phyloP scores from a whole-genome alignment of 192 early-diverging fungal genomes.

The Linnemannia hyalina region DNA sequence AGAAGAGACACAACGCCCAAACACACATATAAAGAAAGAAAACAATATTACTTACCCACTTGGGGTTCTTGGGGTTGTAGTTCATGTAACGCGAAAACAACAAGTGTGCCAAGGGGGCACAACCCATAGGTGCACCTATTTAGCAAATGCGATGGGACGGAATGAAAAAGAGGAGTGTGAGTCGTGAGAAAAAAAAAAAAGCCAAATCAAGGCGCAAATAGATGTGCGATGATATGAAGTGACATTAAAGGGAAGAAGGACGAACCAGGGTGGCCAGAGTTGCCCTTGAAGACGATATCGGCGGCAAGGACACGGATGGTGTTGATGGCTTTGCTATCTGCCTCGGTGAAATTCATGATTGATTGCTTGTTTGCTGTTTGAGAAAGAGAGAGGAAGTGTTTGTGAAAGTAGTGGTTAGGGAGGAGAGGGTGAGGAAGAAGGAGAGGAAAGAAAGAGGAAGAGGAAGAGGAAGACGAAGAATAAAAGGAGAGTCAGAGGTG shows the following conservation, averaged over 20 bases:
- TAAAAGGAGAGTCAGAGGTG: not conserved
- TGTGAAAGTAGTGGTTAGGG: not conserved
- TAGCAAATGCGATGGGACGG: not conserved
- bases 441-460: not conserved
- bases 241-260: not conserved
- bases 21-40: not conserved
- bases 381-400: not conserved
- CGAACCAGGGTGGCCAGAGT: slow-evolving; percentile 92
- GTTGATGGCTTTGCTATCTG: slow-evolving; percentile 71
- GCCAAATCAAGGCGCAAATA: not conserved
- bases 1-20: too few species aligned
- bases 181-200: slow-evolving; percentile 14
- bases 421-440: not conserved
- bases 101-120: slow-evolving; percentile 93
- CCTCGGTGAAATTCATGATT: slow-evolving; percentile 38
- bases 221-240: not conserved
- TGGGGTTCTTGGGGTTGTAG: slow-evolving; percentile 88
- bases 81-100: slow-evolving; percentile 89
- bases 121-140: slow-evolving; percentile 95
- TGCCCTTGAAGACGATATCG: slow-evolving; percentile 89
- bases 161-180: not conserved
- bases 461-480: not conserved
- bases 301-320: slow-evolving; percentile 92
- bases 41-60: slow-evolving; percentile 74
- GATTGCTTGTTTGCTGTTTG: not conserved